Conservation (phyloP, 2,329 filamentous ascomycete species). For the Paracoccidioides brasiliensis region DNA sequence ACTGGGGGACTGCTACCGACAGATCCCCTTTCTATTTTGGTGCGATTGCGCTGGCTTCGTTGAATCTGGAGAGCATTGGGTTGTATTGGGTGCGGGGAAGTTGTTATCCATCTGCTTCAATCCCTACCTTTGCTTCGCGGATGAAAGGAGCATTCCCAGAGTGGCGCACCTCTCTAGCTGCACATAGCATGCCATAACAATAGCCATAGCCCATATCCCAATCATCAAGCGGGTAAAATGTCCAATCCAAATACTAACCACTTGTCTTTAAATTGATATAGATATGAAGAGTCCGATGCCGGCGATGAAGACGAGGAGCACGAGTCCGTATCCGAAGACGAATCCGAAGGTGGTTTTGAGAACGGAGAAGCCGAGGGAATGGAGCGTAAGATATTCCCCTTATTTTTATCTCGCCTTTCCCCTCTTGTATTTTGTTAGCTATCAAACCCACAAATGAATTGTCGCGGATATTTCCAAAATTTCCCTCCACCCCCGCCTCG, state of each 20-base stretch:
- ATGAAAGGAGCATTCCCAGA: not conserved
- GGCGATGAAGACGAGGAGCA: slow-evolving; percentile 14
- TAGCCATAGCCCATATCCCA: not conserved
- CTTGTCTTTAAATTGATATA: slow-evolving; percentile 5
- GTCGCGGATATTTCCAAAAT: not conserved
- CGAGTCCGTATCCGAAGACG: slow-evolving; percentile 11
- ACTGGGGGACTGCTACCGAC: not conserved
- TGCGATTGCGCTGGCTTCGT: not conserved
- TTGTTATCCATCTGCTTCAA: not conserved
- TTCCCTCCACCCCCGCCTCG: not conserved
- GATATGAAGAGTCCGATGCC: slow-evolving; percentile 22
- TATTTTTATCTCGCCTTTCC: not conserved
- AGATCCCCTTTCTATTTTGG: not conserved
- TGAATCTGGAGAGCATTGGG: not conserved
- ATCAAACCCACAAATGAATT: not conserved
- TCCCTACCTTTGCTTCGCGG: not conserved
- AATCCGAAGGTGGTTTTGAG: slow-evolving; percentile 11
- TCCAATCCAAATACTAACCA: not conserved
- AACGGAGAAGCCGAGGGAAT: slow-evolving; percentile 7
- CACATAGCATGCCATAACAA: not conserved
- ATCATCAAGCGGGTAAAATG: not conserved
- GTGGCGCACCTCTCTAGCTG: not conserved
- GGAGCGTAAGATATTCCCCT: slow-evolving; percentile 7
- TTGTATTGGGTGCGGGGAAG: not conserved
- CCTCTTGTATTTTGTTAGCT: not conserved